A percentile compares a stretch with the other conserved stretches of the same genome.
These are phyloP conservation scores for Saccharomycopsis sp. DNA, from an alignment of 805 yeast species.

Conservation along the genomic window DNA sequence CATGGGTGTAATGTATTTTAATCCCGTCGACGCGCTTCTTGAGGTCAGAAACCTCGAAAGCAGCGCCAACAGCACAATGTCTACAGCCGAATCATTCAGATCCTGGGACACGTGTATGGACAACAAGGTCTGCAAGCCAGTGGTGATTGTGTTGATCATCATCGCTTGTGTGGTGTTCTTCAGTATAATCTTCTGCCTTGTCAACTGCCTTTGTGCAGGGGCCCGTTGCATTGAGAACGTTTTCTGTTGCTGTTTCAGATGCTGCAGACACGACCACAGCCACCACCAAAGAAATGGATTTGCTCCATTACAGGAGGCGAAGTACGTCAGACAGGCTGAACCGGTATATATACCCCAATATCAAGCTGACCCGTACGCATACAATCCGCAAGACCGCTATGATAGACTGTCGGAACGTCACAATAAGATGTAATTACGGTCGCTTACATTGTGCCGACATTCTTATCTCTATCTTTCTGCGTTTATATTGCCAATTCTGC, in stretches of 20 bases:
- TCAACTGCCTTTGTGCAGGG: conserved; percentile 54
- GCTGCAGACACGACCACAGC: conserved; percentile 22
- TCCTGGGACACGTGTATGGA: conserved; percentile 78
- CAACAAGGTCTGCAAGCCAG: conserved; percentile 65
- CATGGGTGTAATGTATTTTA: neutral
- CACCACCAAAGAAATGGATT: conserved; percentile 8
- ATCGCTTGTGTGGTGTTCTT: conserved; percentile 47
- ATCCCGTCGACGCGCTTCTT: conserved; percentile 1
- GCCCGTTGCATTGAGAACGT: conserved; percentile 43
- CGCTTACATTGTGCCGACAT: neutral
- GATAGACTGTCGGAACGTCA: neutral
- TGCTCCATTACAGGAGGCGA: conserved; percentile 18
- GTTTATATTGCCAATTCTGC: too few relatives aligned
- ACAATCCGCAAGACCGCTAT: neutral
- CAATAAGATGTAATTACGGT: neutral
- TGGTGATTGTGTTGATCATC: conserved; percentile 66
- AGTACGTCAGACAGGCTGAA: conserved; percentile 16
- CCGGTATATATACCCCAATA: conserved; percentile 17
- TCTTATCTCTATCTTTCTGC: too few relatives aligned
- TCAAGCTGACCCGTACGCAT: conserved; percentile 1
- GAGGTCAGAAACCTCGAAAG: conserved; percentile 6
- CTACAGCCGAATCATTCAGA: conserved; percentile 43
- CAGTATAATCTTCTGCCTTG: conserved; percentile 50
- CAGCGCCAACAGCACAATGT: conserved; percentile 11
- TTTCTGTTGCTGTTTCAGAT: conserved; percentile 45